Evolutionary conservation across 352 stramenopile genomes (phyloP).

Genomic region (Pythium biforme): DNA sequence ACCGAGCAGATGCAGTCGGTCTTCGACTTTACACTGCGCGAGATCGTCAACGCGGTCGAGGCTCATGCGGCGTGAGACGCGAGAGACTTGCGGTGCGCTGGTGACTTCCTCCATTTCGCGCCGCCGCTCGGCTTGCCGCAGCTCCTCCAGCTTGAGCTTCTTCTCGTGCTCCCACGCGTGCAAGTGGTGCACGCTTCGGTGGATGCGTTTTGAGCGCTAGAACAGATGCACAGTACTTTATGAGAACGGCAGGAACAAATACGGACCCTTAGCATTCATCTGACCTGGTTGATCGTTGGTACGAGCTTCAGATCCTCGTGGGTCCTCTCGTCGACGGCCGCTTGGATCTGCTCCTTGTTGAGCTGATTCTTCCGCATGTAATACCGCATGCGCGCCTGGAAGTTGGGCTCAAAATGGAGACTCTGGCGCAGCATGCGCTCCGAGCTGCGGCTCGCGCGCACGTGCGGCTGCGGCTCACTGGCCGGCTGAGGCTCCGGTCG

Average conservation of each 20-base stretch:
- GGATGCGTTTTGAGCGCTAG: slow-evolving; percentile 60
- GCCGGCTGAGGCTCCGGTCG: neutral
- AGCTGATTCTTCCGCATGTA: slow-evolving; percentile 39
- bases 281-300: slow-evolving; percentile 60
- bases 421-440: slow-evolving; percentile 44
- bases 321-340: slow-evolving; percentile 34
- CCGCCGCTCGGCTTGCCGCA: slow-evolving; percentile 37
- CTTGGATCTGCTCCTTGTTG: slow-evolving; percentile 49
- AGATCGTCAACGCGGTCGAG: slow-evolving; percentile 44
- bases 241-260: slow-evolving; percentile 1
- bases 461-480: neutral
- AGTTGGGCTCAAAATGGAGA: slow-evolving; percentile 54
- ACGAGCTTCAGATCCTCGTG: slow-evolving; percentile 28
- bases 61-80: slow-evolving; percentile 28
- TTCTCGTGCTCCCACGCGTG: slow-evolving; percentile 64
- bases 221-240: neutral
- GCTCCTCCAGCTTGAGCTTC: slow-evolving; percentile 44
- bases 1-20: slow-evolving; percentile 62
- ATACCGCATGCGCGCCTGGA: slow-evolving; percentile 57
- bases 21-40: slow-evolving; percentile 61
- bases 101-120: slow-evolving; percentile 33
- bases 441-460: slow-evolving; percentile 32
- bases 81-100: slow-evolving; percentile 35
- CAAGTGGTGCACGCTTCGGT: slow-evolving; percentile 57
- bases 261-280: neutral